Evolutionary conservation across 805 yeast species (phyloP), one percentile per base, ranked within the genome.

Genomic region (Myxozyma lipomycoides): DNA sequence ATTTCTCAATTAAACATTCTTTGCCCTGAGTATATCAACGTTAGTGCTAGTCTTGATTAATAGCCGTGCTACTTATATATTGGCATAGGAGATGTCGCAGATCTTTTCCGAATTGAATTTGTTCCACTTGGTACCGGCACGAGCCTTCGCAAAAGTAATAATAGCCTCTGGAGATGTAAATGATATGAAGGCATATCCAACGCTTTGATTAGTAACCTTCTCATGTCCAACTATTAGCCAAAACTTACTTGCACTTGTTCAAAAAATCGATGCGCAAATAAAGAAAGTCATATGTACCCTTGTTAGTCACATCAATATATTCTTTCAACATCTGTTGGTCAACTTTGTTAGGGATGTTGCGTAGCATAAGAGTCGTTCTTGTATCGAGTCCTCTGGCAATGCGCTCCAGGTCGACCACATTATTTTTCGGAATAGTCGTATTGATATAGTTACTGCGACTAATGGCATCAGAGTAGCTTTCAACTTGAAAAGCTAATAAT

Each of bases 101-200:
- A 73, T 65, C 57, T 78, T 78, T 28, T 73, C 77, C 1, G 81
- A 76, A 54, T 73, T 73, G 62, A 72, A 72, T 37, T 67, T 64
- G 52, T 67, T 68, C 76, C 82, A 78, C 57, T 68, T 72, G 45
- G 72, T 72, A 3, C 79, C 80, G 3, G 71, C 70, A 24, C 79
- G 64, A 1, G 70, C 72, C 36, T 64, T 61, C 41, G 77, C 78
- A 58, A 78, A 75, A 7, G 68, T 65, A 35, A 74, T 68, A 25
- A 78, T 75, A 40, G 71, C 68, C 45, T 65, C 63, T 4, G 81
- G 75, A 25, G 67, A 61, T 19, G 67, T 72, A 57, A 77, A 77
- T 6, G 78, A 73, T 30, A 77, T 71, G 60, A 77, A 77, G 3
- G 81, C 82, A 63, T 77, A 77, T 4, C 82, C 82, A 26, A 77